These are phyloP conservation scores for Colletotrichum musae DNA, from an alignment of 2,329 filamentous ascomycete genomes.

Conservation along the genomic window DNA sequence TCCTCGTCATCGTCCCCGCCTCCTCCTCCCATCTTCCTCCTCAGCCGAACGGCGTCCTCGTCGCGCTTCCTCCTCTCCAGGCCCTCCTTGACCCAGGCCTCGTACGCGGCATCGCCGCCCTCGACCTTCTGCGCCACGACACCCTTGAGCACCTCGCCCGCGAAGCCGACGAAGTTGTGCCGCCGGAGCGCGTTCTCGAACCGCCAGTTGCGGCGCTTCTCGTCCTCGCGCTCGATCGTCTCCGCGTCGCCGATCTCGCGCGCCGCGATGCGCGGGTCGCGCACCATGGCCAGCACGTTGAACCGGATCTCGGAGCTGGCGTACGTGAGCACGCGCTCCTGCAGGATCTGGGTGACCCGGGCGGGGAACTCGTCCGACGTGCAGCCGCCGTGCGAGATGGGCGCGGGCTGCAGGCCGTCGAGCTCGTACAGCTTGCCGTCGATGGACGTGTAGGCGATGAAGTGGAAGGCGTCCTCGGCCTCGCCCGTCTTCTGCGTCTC, in stretches of 20 bases:
- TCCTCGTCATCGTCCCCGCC: conserved; percentile 36
- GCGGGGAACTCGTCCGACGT: conserved; percentile 79
- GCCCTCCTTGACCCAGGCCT: conserved; percentile 80
- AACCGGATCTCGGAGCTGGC: conserved; percentile 91
- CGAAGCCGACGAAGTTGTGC: conserved; percentile 97
- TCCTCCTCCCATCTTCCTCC: conserved; percentile 42
- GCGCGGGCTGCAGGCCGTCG: conserved; percentile 92
- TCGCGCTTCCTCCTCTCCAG: conserved; percentile 65
- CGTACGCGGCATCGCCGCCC: conserved; percentile 73
- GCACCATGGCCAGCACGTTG: conserved; percentile 93
- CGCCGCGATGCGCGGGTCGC: conserved; percentile 84
- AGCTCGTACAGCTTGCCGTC: conserved; percentile 90
- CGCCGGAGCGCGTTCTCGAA: conserved; percentile 94
- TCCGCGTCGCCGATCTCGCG: conserved; percentile 87
- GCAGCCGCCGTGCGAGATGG: conserved; percentile 89
- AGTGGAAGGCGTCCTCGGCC: conserved; percentile 95
- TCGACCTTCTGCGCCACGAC: conserved; percentile 84
- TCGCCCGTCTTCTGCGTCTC: conserved; percentile 83
- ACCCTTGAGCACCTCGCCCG: conserved; percentile 89
- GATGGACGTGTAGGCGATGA: conserved; percentile 92
- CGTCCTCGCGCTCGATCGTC: conserved; percentile 82
- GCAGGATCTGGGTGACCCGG: conserved; percentile 88
- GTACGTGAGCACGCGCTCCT: conserved; percentile 87
- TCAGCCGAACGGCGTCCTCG: conserved; percentile 40
- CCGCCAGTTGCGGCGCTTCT: conserved; percentile 87